phyloP scores from a whole-genome alignment of 805 yeast genomes.

The Kodamaea sagamina region DNA sequence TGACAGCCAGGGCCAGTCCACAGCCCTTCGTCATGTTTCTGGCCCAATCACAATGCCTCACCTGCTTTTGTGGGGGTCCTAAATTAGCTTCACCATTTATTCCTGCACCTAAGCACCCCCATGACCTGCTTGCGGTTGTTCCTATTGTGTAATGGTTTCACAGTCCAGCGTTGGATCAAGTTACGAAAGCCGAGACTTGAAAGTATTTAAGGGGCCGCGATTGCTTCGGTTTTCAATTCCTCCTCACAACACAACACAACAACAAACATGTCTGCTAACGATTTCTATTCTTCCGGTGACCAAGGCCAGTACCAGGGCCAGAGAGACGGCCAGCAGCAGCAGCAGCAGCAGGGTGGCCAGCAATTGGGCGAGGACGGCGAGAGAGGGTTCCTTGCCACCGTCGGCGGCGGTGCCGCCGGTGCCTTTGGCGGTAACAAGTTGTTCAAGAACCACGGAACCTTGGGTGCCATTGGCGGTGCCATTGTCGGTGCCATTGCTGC shows the following conservation, averaged over 20 bases:
- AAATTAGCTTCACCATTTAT: background rate
- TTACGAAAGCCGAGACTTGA: conserved; percentile 2
- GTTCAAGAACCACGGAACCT: conserved; percentile 26
- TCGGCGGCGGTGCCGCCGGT: conserved; percentile 35
- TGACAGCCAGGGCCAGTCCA: background rate
- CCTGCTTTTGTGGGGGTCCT: background rate
- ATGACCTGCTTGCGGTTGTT: conserved; percentile 6
- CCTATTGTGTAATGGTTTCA: conserved; percentile 4
- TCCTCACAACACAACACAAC: background rate
- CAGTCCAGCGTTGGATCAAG: conserved; percentile 1
- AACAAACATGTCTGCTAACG: conserved; percentile 29
- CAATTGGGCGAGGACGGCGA: conserved; percentile 25
- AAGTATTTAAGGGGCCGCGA: conserved; percentile 3
- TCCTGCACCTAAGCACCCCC: conserved; percentile 5
- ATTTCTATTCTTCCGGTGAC: conserved; percentile 26
- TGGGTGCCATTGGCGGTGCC: conserved; percentile 34
- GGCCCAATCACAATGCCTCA: background rate
- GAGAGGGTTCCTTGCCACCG: conserved; percentile 28
- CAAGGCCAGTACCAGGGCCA: conserved; percentile 15
- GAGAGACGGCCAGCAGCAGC: conserved; percentile 35
- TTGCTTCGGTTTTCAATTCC: background rate
- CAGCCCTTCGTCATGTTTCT: conserved; percentile 2
- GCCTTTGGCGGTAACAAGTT: conserved; percentile 31
- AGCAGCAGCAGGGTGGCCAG: conserved; percentile 24
- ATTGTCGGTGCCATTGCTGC: conserved; percentile 32